These are phyloP conservation scores for Fusarium graminum DNA, from an alignment of 2,329 filamentous ascomycete genomes.

Conservation along the genomic window DNA sequence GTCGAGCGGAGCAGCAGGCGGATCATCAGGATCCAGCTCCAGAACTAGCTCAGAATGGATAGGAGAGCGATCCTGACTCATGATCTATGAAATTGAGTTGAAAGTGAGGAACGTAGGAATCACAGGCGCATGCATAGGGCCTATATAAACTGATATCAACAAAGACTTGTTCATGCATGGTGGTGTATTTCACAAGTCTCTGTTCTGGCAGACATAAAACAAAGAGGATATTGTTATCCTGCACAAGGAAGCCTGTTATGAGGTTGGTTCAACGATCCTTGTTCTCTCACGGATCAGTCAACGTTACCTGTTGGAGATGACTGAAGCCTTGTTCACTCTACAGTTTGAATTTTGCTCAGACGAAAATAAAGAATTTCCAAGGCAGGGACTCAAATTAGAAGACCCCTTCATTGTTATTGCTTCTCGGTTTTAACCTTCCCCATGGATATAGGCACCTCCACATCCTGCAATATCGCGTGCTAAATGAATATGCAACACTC, in stretches of 20 bases:
- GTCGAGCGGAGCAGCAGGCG: slow-evolving; percentile 26
- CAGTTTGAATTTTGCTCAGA: slow-evolving; percentile 7
- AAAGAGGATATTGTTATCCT: slow-evolving; percentile 2
- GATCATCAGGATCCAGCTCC: slow-evolving; percentile 7
- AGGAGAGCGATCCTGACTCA: background rate
- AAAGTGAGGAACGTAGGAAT: background rate
- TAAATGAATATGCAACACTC: slow-evolving; percentile 8
- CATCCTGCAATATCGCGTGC: slow-evolving; percentile 7
- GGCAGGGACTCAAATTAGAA: slow-evolving; percentile 1
- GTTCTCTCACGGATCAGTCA: background rate
- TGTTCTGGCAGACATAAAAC: slow-evolving; percentile 11
- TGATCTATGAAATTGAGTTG: background rate
- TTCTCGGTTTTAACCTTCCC: slow-evolving; percentile 25
- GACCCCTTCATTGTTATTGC: slow-evolving; percentile 18
- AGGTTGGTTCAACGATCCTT: background rate
- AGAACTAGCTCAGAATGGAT: slow-evolving; percentile 1
- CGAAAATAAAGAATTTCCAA: slow-evolving; percentile 2
- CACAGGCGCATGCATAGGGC: background rate
- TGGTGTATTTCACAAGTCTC: background rate
- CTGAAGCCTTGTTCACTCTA: background rate
- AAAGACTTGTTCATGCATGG: background rate
- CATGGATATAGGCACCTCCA: slow-evolving; percentile 1
- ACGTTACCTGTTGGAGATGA: background rate
- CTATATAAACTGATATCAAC: slow-evolving; percentile 18
- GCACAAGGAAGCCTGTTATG: background rate